Base-by-base conservation (phyloP, 2,329 filamentous ascomycete species). In the Xylaria sp. region DNA sequence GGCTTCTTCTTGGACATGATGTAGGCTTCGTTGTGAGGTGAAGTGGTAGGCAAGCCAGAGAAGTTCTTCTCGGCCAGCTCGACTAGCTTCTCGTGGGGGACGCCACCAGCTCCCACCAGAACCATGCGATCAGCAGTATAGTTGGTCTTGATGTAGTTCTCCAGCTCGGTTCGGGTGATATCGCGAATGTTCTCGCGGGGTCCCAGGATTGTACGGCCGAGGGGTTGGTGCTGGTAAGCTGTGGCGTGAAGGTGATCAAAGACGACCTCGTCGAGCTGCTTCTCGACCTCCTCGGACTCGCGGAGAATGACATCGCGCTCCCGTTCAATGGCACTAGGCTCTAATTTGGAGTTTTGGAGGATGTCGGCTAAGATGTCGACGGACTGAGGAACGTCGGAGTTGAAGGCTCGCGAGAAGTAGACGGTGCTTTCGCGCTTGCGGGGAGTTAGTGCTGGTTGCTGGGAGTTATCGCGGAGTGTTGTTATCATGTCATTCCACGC, bases 101-200 rank as follows among this genome's bases (percentile, higher is more conserved):
- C 88, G 78, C 96, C 96, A 83, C 96, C 96, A 75, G 96, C 91
- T 81, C 94, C 94, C 76, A 98, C 96, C 57, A 99, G 92, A 74
- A 99, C 95, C 95, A 99, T 99, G 83, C 97, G 94, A 86, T 99
- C 96, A 75, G 96, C 95, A 68, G 94, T 98, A 89, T 99, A 99
- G 90, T 99, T 99, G 86, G 90, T 96, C 89, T 97, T 97, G 89
- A 99, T 98, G 87, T 99, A 99, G 87, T 92, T 92, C 82, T 88
- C 86, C 76, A 99, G 89, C 84, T 99, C 95, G 78, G 93, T 90
- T 79, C 94, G 92, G 83, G 92, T 91, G 85, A 99, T 99, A 84
- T 92, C 94, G 82, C 94, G 90, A 83, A 99, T 99, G 89, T 99
- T 99, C 88, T 99, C 91, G 85, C 94, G 94, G 76, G 96, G 96